Base-by-base conservation (phyloP, 2,329 filamentous ascomycete genomes). In the Aureobasidium sp. region DNA sequence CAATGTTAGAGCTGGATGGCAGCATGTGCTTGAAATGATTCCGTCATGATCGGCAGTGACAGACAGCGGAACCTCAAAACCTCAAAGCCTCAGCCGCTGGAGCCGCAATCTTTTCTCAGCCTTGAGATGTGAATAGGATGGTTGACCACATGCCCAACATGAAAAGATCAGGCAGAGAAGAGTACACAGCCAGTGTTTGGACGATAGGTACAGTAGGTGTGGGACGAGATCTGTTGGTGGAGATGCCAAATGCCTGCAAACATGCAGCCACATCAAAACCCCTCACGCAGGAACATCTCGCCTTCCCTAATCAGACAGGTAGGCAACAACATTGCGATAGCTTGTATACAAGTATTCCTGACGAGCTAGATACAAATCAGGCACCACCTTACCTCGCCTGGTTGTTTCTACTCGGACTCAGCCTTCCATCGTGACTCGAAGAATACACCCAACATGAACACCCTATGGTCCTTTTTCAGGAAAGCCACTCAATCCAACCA, bases 41-140 rank as follows among this genome's bases (percentile, higher is more conserved):
- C 36, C 54, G 54, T 47, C 54, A 58, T 45, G 52, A 55, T 55
- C 52, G 52, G n/a, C 52, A n/a, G 32, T 36, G 30, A 47, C 29
- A 36, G 34, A 9, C 21, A 39, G 34, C 37, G 25, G 13, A 29
- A 27, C 16, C 42, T 44, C 53, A 15, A 3, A 29, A 27, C 16
- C 42, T 44, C 53, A 15, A 3, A 36, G n/a, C 25, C 39, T 48
- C 54, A 47, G 41, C 54, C 41, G 54, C 2, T 21, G 16, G 32
- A 58, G 37, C 52, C 52, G 39, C 52, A 55, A 16, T 11, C 3
- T 55, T 9, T 10, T 30, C 21, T 30, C 21, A 21, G 36, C 49
- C 52, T 16, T 1, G 21, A 21, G 21, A 21, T 21, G 21, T 1
- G 1, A 21, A 21, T 21, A 21, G 21, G 21, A 21, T 21, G 21